Base-by-base conservation (phyloP, 2,329 filamentous ascomycete genomes). In the Ophiostoma australiae region DNA sequence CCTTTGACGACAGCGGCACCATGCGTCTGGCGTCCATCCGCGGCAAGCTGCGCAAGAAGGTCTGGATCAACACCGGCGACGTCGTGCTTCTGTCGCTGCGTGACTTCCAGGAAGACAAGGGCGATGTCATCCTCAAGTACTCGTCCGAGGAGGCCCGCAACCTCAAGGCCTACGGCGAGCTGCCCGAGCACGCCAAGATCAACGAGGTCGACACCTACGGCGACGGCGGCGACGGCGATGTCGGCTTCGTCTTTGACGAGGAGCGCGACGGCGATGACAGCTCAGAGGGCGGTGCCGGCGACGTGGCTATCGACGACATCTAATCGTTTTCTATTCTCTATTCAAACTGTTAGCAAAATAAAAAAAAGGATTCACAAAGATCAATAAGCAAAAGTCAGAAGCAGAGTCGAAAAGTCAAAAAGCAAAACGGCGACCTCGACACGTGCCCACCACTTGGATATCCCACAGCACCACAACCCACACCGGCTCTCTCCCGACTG, bases 31-130 rank as follows among this genome's bases (percentile, higher is more conserved):
- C 90, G 74, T 80, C 80, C 73, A 82, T 81, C 73, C 93, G 94
- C 75, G 94, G 94, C 84, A 98, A 99, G 84, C 91, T 99, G 78
- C 90, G 95, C 78, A 99, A 99, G 88, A 99, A 99, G 88, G 95
- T 98, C 82, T 97, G 93, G 93, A 75, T 75, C 82, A 91, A 94
- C 83, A 97, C 97, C 84, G 94, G 94, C 81, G 94, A 97, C 80
- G 97, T 97, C 81, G 95, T 95, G 79, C 89, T 92, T 20, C 84
- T 92, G 73, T 92, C 89, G 15, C 87, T 94, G 71, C 90, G 91
- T 76, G 91, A 94, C 80, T 94, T 93, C 82, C 91, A 94, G 79
- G 91, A 95, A 80, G 91, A 94, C 81, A 96, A 96, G 84, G 92
- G 91, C 76, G 92, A 95, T 79, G 92, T 96, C 68, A 94, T 95